Base-by-base conservation (phyloP, 2,329 filamentous ascomycete genomes). In the Phialophora expanda region DNA sequence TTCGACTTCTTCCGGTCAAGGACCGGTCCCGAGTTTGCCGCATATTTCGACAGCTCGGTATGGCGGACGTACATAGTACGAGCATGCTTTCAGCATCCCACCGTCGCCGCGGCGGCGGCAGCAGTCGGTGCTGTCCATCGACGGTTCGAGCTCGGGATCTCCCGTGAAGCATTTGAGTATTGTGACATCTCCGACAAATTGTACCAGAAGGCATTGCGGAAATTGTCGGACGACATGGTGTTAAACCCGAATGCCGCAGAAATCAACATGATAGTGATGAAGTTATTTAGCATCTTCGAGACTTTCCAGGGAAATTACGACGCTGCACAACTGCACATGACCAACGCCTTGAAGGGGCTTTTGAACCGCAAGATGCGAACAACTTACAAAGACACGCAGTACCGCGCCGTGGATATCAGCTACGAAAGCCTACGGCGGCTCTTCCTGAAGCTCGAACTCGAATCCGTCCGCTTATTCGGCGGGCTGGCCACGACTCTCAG, bases 1-100 rank as follows among this genome's bases (percentile, higher is more conserved):
- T 75, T 75, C 60, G 71, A 75, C 55, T 75, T 74, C 66, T 76
- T 76, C 56, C 73, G 73, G 8, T 67, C 73, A n/a, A 67, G 72
- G 20, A 76, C 74, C 1, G 69, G 71, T 8, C 71, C 71, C 12
- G 67, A 70, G 24, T 72, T 73, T 32, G 66, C 66, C 2, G 65
- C 69, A 11, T 72, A 73, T 56, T 73, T 73, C 44, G 71, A 73
- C 66, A 70, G 66, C 41, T 68, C 66, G 8, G 62, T 73, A 24
- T 73, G 71, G 71, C 64, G 66, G 11, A 58, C 62, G 12, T 71
- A 67, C 51, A 59, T 64, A 8, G 48, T 69, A 12, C 61, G 63
- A 53, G 66, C 69, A 48, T 67, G 64, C 44, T 56, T 68, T 17
- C 62, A 67, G 32, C 62, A 73, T 60, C 69, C 70, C 8, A 69